Evolutionary conservation across 2,329 filamentous ascomycete genomes (phyloP).

Genomic region (Macrophomina phaseolina): DNA sequence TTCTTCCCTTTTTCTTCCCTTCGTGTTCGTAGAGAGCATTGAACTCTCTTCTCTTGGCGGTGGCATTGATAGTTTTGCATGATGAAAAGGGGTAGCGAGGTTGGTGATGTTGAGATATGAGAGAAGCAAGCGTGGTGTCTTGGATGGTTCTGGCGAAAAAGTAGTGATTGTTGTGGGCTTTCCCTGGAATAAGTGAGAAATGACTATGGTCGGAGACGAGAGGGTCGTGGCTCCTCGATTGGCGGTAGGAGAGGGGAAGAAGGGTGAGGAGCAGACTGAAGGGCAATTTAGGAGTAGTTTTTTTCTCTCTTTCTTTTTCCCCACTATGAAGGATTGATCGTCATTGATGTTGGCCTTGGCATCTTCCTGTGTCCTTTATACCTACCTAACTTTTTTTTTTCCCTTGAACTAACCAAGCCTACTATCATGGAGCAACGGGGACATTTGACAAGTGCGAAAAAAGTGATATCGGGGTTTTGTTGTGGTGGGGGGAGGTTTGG

Average conservation of each 20-base stretch:
- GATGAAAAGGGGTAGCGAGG: constrained; percentile 1
- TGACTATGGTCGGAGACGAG: background rate
- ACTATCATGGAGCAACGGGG: no score
- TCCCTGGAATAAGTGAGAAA: background rate
- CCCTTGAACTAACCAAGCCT: no score
- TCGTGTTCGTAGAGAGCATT: background rate
- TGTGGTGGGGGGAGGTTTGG: background rate
- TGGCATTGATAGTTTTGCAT: constrained; percentile 1
- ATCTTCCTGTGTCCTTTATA: background rate
- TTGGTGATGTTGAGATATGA: background rate
- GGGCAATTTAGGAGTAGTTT: constrained; percentile 19
- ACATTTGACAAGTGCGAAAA: no score
- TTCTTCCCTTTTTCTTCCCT: background rate
- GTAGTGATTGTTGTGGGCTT: background rate
- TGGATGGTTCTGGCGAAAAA: constrained; percentile 1
- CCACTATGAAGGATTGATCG: constrained; percentile 7
- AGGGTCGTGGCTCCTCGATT: background rate
- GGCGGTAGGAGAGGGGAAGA: background rate
- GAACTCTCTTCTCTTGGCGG: background rate
- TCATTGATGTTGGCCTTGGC: constrained; percentile 8
- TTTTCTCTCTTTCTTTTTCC: background rate
- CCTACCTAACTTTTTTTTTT: no score
- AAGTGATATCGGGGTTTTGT: no score
- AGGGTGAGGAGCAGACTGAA: background rate
- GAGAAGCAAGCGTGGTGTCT: constrained; percentile 10